phyloP scores from a whole-genome alignment of 1,139 yeast species.

The Pichia cactophila region DNA sequence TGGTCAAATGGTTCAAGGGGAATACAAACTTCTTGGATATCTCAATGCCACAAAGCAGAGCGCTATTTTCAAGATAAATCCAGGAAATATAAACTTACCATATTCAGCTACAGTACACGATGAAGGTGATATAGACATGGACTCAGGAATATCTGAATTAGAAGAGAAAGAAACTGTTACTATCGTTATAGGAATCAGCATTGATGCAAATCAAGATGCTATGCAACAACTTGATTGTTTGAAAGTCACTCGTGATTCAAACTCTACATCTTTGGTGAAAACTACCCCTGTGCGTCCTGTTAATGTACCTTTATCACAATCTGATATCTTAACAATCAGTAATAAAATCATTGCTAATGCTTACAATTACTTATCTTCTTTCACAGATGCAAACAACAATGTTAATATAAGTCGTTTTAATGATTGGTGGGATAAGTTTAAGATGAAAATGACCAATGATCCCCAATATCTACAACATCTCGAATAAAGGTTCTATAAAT shows the following conservation, averaged over 20 bases:
- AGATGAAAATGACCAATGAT: slow-evolving; percentile 62
- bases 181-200: slow-evolving; percentile 75
- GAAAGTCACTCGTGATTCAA: slow-evolving; percentile 15
- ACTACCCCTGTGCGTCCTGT: slow-evolving; percentile 9
- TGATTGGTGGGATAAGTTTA: slow-evolving; percentile 95
- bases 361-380: slow-evolving; percentile 81
- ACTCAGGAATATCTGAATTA: slow-evolving; percentile 21
- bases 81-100: slow-evolving; percentile 18
- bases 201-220: slow-evolving; percentile 67
- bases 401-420: slow-evolving; percentile 87
- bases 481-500: slow-evolving; percentile 9
- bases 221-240: slow-evolving; percentile 38
- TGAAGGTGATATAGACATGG: slow-evolving; percentile 30
- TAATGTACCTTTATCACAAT: slow-evolving; percentile 10
- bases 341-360: slow-evolving; percentile 88
- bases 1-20: slow-evolving; percentile 30
- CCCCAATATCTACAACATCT: slow-evolving; percentile 66
- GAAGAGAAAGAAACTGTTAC: slow-evolving; percentile 15
- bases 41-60: slow-evolving; percentile 73
- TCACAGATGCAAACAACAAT: slow-evolving; percentile 66
- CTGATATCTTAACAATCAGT: slow-evolving; percentile 40
- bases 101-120: slow-evolving; percentile 14
- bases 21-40: slow-evolving; percentile 74
- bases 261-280: neutral
- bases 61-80: slow-evolving; percentile 75